phyloP scores from a whole-genome alignment of 2,329 filamentous ascomycete species.

The Berkeleyomyces rouxiae region DNA sequence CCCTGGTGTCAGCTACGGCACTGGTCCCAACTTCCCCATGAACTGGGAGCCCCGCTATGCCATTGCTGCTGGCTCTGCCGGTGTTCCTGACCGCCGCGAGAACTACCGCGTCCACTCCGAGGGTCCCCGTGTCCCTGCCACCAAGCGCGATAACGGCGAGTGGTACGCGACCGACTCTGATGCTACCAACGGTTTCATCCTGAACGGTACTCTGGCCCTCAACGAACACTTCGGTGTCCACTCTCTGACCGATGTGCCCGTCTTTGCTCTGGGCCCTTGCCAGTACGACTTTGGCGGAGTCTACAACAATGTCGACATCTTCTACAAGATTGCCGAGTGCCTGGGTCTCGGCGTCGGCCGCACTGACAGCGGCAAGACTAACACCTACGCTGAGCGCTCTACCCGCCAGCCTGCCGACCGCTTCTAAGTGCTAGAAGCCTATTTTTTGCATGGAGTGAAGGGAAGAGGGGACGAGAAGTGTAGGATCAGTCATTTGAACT shows the following conservation, averaged over 20 bases:
- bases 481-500: not conserved
- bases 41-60: constrained; percentile 79
- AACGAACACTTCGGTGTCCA: constrained; percentile 52
- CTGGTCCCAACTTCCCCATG: constrained; percentile 58
- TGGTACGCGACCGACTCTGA: constrained; percentile 55
- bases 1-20: constrained; percentile 48
- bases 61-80: constrained; percentile 54
- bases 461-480: not conserved
- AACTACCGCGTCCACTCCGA: constrained; percentile 55
- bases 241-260: constrained; percentile 60
- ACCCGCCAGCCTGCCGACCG: constrained; percentile 10
- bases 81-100: constrained; percentile 60
- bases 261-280: constrained; percentile 65
- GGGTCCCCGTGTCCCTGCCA: constrained; percentile 45
- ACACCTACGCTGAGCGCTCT: not conserved
- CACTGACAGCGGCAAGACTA: constrained; percentile 4
- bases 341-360: constrained; percentile 33
- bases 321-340: constrained; percentile 56
- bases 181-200: constrained; percentile 45
- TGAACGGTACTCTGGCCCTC: constrained; percentile 59
- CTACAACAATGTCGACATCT: constrained; percentile 55
- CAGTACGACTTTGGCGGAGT: constrained; percentile 59
- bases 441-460: not conserved
- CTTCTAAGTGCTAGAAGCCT: constrained; percentile 4
- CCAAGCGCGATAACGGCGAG: constrained; percentile 28